Percentiles rank a stretch among this genome's conserved stretches.
These are phyloP conservation scores for Magnusiomyces fungicola DNA, from an alignment of 1,139 yeast species.

Conservation along the genomic window DNA sequence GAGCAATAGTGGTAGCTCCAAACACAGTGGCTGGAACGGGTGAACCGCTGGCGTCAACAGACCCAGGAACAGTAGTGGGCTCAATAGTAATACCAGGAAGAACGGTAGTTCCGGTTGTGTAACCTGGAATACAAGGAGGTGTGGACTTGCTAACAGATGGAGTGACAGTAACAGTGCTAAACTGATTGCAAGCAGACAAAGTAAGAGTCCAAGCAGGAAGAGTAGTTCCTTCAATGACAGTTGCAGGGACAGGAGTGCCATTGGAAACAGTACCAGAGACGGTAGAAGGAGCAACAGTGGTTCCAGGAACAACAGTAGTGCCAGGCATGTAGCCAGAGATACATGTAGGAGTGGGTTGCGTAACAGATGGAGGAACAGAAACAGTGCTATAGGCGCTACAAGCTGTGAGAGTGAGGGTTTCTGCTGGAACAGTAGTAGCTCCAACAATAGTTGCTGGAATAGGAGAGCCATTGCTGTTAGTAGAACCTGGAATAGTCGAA, in stretches of 20 bases:
- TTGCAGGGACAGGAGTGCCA: conserved; percentile 6
- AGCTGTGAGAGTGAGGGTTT: conserved; percentile 2
- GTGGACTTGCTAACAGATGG: conserved; percentile 7
- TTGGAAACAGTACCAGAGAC: conserved; percentile 2
- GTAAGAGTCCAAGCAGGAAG: conserved; percentile 3
- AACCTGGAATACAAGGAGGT: conserved; percentile 6
- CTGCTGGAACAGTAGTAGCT: conserved; percentile 4
- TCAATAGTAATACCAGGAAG: conserved; percentile 11
- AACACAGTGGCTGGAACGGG: conserved; percentile 8
- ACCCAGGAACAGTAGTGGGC: conserved; percentile 4
- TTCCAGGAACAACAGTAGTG: conserved; percentile 7
- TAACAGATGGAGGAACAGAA: conserved; percentile 3
- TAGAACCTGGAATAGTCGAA: conserved; percentile 6
- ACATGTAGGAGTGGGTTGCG: conserved; percentile 1
- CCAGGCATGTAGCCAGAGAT: conserved; percentile 8
- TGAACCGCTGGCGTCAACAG: conserved; percentile 6
- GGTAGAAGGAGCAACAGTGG: conserved; percentile 1
- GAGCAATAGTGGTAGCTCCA: conserved; percentile 1
- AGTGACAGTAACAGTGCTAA: conserved; percentile 8
- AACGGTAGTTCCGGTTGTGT: conserved; percentile 6
- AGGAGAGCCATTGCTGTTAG: conserved; percentile 1
- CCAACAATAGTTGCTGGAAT: conserved; percentile 8
- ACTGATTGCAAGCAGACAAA: conserved; percentile 5
- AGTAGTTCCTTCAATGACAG: not conserved
- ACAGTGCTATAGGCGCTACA: conserved; percentile 6